Evolutionary conservation across 331 rosid genomes (phyloP).

Genomic region (Malus hybrid): DNA sequence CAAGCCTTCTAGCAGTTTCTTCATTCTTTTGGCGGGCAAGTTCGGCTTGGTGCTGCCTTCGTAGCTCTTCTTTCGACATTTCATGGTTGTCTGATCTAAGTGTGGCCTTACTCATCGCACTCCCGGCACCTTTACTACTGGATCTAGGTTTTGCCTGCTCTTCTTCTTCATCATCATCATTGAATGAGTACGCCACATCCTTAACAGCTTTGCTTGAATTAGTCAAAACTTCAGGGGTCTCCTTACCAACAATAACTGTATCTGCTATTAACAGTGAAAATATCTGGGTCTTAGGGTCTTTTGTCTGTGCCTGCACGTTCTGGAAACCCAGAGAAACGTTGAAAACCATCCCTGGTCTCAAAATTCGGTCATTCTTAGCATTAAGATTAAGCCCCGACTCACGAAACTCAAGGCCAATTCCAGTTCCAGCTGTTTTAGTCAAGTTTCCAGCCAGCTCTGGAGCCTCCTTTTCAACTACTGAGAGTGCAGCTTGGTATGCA

Average conservation of each 20-base stretch:
- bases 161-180: slow-evolving; percentile 69
- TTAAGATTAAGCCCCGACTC: slow-evolving; percentile 65
- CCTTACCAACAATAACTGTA: slow-evolving; percentile 50
- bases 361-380: slow-evolving; percentile 51
- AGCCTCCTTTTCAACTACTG: slow-evolving; percentile 57
- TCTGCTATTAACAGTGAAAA: slow-evolving; percentile 66
- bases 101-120: slow-evolving; percentile 49
- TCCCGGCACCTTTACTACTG: slow-evolving; percentile 17
- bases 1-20: slow-evolving; percentile 81
- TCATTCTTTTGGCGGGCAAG: slow-evolving; percentile 89
- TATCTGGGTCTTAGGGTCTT: slow-evolving; percentile 38
- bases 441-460: slow-evolving; percentile 49
- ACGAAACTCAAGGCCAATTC: slow-evolving; percentile 75
- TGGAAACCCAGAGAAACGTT: slow-evolving; percentile 76
- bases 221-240: slow-evolving; percentile 50
- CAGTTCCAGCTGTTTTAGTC: slow-evolving; percentile 72
- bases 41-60: slow-evolving; percentile 86
- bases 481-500: slow-evolving; percentile 57
- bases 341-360: slow-evolving; percentile 64
- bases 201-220: slow-evolving; percentile 54
- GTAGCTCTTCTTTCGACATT: slow-evolving; percentile 65
- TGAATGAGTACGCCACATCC: slow-evolving; percentile 78
- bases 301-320: slow-evolving; percentile 49
- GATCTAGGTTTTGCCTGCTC: slow-evolving; percentile 31
- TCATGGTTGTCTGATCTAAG: slow-evolving; percentile 79